These are phyloP conservation scores for Diaporthe sp. DNA, from an alignment of 2,329 filamentous ascomycete genomes.

Conservation along the genomic window DNA sequence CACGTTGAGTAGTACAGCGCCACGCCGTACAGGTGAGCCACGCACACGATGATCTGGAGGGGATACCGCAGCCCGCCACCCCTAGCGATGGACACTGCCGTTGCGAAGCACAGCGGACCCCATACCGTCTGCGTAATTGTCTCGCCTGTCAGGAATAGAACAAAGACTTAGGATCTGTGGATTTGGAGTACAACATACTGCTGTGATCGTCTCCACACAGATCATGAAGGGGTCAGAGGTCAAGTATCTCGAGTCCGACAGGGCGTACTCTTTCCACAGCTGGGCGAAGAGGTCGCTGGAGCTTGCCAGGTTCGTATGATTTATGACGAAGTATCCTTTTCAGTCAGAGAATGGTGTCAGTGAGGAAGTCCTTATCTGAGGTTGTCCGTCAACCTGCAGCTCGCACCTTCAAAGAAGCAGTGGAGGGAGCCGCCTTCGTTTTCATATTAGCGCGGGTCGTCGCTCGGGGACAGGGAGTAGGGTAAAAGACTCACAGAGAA, in stretches of 20 bases:
- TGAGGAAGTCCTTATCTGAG: too few relatives aligned
- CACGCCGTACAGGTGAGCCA: constrained; percentile 72
- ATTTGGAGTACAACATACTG: constrained; percentile 61
- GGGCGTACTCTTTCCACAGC: constrained; percentile 92
- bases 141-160: background rate
- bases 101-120: constrained; percentile 69
- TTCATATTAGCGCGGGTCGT: constrained; percentile 35
- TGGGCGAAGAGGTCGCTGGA: constrained; percentile 83
- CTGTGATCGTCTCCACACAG: constrained; percentile 88
- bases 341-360: background rate
- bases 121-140: constrained; percentile 59
- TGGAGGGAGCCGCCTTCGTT: constrained; percentile 75
- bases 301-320: constrained; percentile 74
- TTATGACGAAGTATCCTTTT: constrained; percentile 79
- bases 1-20: constrained; percentile 72
- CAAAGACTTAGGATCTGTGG: fast-evolving
- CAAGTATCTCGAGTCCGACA: constrained; percentile 89
- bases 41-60: constrained; percentile 63
- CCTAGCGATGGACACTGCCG: constrained; percentile 59
- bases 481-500: constrained; percentile 60
- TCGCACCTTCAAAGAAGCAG: constrained; percentile 81
- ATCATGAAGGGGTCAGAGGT: constrained; percentile 86
- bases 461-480: background rate
- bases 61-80: constrained; percentile 61
- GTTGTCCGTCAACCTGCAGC: too few relatives aligned